These are phyloP conservation scores for Fusarium neocosmosporiellum DNA, from an alignment of 2,329 filamentous ascomycete species.

Conservation along the genomic window DNA sequence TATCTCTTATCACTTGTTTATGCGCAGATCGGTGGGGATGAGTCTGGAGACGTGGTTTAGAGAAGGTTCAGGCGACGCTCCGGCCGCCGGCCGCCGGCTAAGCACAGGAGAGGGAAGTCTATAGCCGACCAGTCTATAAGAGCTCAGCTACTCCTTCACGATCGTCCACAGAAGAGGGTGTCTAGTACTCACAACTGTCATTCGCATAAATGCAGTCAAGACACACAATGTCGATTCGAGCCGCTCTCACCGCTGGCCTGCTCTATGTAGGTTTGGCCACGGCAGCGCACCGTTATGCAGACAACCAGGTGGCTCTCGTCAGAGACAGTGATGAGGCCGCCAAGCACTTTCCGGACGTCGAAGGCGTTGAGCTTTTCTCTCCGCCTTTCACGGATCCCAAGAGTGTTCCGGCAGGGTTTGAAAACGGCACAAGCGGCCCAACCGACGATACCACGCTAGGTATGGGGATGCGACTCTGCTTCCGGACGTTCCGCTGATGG, in stretches of 20 bases:
- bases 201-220: neutral
- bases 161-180: neutral
- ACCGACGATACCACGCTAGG: conserved; percentile 34
- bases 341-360: conserved; percentile 36
- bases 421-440: conserved; percentile 45
- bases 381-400: conserved; percentile 40
- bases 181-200: neutral
- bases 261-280: conserved; percentile 30
- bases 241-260: conserved; percentile 15
- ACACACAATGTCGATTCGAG: conserved; percentile 17
- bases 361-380: conserved; percentile 37
- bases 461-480: neutral
- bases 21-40: conserved; percentile 24
- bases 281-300: conserved; percentile 39
- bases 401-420: conserved; percentile 39
- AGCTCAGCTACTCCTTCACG: neutral
- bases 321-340: conserved; percentile 39
- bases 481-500: neutral
- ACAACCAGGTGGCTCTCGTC: conserved; percentile 39
- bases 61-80: neutral
- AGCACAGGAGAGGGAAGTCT: neutral
- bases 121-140: conserved; percentile 16
- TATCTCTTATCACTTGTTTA: conserved; percentile 12
- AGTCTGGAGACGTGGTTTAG: neutral
- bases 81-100: neutral